phyloP scores from a whole-genome alignment of 2,329 filamentous ascomycete species.

The Madurella mycetomatis region DNA sequence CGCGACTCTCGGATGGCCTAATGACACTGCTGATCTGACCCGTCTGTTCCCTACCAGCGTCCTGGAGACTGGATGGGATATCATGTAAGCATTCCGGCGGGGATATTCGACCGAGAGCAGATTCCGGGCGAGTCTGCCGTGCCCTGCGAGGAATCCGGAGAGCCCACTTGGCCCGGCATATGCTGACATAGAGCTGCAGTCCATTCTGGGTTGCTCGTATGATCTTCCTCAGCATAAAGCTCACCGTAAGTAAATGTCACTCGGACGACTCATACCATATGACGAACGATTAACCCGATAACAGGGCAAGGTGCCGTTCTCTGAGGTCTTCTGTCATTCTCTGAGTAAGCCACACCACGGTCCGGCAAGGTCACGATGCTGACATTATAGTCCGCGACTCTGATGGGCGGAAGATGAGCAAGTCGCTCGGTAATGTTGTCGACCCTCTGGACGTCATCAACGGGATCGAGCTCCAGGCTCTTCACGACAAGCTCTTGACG shows the following conservation, averaged over 20 bases:
- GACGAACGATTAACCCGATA: too few species aligned
- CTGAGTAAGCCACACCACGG: too few species aligned
- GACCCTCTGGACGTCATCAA: constrained; percentile 91
- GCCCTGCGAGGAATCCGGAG: too few species aligned
- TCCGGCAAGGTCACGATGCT: too few species aligned
- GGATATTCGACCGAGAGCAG: too few species aligned
- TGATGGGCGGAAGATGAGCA: constrained; percentile 95
- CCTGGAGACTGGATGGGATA: constrained; percentile 95
- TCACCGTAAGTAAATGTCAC: too few species aligned
- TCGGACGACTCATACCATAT: too few species aligned
- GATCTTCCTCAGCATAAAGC: constrained; percentile 89
- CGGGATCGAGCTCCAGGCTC: constrained; percentile 70
- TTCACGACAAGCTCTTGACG: constrained; percentile 82
- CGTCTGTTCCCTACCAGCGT: constrained; percentile 83
- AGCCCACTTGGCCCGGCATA: too few species aligned
- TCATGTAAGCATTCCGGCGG: too few species aligned
- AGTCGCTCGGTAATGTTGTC: constrained; percentile 91
- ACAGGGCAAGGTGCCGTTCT: constrained; percentile 88
- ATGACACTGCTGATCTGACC: constrained; percentile 61
- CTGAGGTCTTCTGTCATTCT: constrained; percentile 89
- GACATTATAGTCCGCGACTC: constrained; percentile 92
- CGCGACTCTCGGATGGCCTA: constrained; percentile 87
- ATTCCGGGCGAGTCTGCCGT: too few species aligned
- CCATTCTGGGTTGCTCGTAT: constrained; percentile 86
- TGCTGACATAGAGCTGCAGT: too few species aligned